Base-by-base conservation (phyloP, 306 rosid species). In the Corylus heterophylla region DNA sequence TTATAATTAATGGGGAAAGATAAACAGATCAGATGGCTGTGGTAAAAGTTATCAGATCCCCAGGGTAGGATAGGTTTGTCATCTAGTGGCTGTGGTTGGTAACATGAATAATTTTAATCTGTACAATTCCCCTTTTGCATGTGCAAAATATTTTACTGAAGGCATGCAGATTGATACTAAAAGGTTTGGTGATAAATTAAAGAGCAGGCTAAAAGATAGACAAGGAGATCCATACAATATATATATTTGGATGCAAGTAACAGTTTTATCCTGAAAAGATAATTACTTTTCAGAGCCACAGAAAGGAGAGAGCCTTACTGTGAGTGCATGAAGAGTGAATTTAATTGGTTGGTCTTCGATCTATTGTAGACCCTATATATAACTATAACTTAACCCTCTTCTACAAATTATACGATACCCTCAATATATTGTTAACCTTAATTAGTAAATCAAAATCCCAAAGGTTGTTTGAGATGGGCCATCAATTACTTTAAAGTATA, bases 291-390 rank as follows among this genome's bases (percentile, higher is more conserved):
- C 78, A 54, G 81, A 63, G 76, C 75, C 81, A 35, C 50, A 35
- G 71, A 71, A 68, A 70, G 68, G 22, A 44, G 50, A 75, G 75
- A 83, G 16, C 31, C 50, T 62, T 62, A 20, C 31, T 51, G 76
- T 79, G 83, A 75, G 75, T 69, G 78, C 80, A 83, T 79, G 83
- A 75, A 71, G 50, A 10, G 8, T 12, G 6, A 10, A 18, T 42
- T 2, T 69, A 71, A 83, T 76, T 83, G 84, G 84, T 55, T 27
- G 48, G 39, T 17, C 39, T 29, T 27, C 25, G 0, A 22, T 22
- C 42, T 25, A 39, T 44, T 35, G 25, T n/a, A 66, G 71, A 5
- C 49, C 48, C 4, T n/a, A 52, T 20, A 61, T 69, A 3, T 10
- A 22, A 22, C 25, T 22, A 22, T 22, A 22, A 22, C 25, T 22